phyloP scores from a whole-genome alignment of 164 flowering plant species.

The Tetrastigma voinierianum region DNA sequence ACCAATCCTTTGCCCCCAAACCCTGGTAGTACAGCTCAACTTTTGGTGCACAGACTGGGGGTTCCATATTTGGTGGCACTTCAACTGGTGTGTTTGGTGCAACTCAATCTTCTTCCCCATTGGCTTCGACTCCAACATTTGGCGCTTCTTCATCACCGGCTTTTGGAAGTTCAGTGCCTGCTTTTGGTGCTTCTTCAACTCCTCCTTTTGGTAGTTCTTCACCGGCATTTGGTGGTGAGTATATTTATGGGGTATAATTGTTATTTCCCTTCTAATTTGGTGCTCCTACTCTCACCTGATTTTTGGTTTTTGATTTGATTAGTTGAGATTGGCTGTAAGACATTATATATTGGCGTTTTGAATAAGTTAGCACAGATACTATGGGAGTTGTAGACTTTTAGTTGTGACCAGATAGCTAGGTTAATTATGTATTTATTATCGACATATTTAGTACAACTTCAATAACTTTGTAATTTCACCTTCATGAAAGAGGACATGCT shows the following conservation, averaged over 20 bases:
- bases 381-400: no score
- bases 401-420: no score
- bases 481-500: no score
- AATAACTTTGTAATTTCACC: no score
- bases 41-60: slow-evolving; percentile 86
- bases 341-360: no score
- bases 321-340: no score
- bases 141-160: slow-evolving; percentile 82
- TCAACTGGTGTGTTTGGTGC: slow-evolving; percentile 95
- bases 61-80: slow-evolving; percentile 84
- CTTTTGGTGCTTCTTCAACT: slow-evolving; percentile 71
- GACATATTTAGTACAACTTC: no score
- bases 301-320: no score
- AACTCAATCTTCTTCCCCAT: slow-evolving; percentile 64
- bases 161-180: slow-evolving; percentile 65
- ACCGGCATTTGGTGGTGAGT: slow-evolving; percentile 66
- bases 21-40: slow-evolving; percentile 75
- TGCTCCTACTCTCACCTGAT: no score
- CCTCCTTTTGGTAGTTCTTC: slow-evolving; percentile 77
- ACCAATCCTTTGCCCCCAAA: slow-evolving; percentile 89
- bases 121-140: slow-evolving; percentile 65
- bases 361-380: no score
- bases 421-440: no score
- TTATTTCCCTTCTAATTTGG: no score
- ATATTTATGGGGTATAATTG: not conserved